Evolutionary conservation across 148 eudicot genomes (phyloP).

Genomic region (Linanthus parryae): DNA sequence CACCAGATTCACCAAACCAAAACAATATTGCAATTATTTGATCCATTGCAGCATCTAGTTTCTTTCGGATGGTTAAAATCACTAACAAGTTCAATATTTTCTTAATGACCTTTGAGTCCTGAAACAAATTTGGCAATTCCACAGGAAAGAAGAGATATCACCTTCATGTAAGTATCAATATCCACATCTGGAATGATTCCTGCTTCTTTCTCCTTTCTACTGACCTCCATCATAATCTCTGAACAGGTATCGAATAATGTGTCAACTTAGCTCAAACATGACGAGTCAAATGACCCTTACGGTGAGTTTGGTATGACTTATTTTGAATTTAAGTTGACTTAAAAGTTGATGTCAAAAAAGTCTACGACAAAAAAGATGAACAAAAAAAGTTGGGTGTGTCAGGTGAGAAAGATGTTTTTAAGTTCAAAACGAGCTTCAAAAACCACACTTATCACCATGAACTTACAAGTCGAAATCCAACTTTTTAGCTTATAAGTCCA

Average conservation of each 20-base stretch:
- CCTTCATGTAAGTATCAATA: conserved; percentile 22
- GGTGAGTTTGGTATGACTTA: neutral
- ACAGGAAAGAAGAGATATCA: neutral
- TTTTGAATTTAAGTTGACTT: no score
- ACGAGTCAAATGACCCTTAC: no score
- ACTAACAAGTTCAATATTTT: neutral
- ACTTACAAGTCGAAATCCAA: no score
- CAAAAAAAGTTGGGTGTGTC: no score
- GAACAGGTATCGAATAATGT: neutral
- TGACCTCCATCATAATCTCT: conserved; percentile 14
- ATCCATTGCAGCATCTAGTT: neutral
- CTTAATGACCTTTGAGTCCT: neutral
- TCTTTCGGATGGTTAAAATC: neutral
- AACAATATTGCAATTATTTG: no score
- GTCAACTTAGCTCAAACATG: no score
- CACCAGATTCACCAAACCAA: neutral
- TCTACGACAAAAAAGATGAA: no score
- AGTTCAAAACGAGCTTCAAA: neutral
- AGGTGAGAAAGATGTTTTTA: neutral
- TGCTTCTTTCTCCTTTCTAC: conserved; percentile 18
- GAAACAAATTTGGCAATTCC: neutral
- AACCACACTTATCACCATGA: conserved; percentile 1
- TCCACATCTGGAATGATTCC: conserved; percentile 15
- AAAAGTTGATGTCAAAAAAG: no score
- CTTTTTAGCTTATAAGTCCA: no score